phyloP scores from a whole-genome alignment of 129 eudicot genomes.

The Flaveria linearis region DNA sequence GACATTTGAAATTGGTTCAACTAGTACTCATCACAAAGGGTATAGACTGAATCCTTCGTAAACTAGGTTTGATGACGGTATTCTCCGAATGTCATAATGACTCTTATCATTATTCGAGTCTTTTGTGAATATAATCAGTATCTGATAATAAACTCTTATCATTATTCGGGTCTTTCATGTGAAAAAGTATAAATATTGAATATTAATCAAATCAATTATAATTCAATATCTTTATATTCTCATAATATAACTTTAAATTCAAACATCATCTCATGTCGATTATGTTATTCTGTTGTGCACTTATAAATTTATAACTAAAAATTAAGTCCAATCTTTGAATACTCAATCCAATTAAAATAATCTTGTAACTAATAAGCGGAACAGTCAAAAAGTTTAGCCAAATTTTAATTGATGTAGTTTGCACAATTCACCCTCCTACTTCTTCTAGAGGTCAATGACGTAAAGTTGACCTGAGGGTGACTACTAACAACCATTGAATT shows the following conservation, averaged over 20 bases:
- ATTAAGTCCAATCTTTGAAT: background rate
- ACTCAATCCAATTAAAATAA: background rate
- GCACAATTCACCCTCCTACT: background rate
- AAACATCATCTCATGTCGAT: background rate
- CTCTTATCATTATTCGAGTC: too few relatives aligned
- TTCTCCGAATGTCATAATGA: too few relatives aligned
- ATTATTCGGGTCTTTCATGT: too few relatives aligned
- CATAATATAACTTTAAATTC: background rate
- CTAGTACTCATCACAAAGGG: too few relatives aligned
- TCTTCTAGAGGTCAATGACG: background rate
- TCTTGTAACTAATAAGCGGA: background rate
- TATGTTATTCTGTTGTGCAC: background rate
- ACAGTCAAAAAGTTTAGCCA: background rate
- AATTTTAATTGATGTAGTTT: background rate
- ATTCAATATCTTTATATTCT: background rate
- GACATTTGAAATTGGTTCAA: background rate
- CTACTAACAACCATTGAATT: background rate
- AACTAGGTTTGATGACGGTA: too few relatives aligned
- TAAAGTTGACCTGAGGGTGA: background rate
- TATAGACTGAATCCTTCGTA: too few relatives aligned
- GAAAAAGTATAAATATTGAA: background rate
- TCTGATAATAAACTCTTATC: too few relatives aligned
- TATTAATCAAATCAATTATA: background rate
- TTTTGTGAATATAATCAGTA: too few relatives aligned
- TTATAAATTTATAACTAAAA: background rate